These are phyloP conservation scores for Aspergillus campestris DNA, from an alignment of 495 filamentous ascomycete genomes.

Conservation along the genomic window DNA sequence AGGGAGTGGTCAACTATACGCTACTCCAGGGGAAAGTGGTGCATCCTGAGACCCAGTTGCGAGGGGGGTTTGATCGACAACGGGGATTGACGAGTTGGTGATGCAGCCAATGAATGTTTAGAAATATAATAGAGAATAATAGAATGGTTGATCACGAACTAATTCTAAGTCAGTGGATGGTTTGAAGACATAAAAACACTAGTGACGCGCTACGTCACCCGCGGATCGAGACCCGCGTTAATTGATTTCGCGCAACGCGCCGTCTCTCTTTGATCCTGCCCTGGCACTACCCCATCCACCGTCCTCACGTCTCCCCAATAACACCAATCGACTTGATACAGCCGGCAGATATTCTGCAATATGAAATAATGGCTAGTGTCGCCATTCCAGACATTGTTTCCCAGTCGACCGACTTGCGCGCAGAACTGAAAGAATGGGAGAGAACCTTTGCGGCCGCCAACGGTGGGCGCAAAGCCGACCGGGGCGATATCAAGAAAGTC, in stretches of 20 bases:
- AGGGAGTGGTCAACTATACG: conserved; percentile 84
- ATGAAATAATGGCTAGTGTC: conserved; percentile 29
- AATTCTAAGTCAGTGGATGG: background rate
- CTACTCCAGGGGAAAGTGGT: conserved; percentile 88
- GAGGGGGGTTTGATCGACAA: conserved; percentile 80
- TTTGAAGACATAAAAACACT: conserved; percentile 1
- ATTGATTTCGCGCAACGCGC: conserved; percentile 21
- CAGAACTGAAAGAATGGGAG: conserved; percentile 84
- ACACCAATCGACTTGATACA: background rate
- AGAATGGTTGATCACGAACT: background rate
- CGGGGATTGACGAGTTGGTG: conserved; percentile 84
- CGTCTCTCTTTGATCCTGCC: background rate
- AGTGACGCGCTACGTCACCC: conserved; percentile 15
- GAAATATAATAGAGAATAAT: background rate
- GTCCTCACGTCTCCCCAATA: background rate
- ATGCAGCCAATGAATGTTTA: background rate
- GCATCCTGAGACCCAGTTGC: conserved; percentile 72
- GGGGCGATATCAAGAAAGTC: conserved; percentile 81
- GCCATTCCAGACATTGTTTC: conserved; percentile 18
- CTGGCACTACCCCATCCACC: background rate
- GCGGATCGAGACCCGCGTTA: conserved; percentile 14
- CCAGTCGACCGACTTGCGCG: conserved; percentile 42
- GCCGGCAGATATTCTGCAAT: background rate
- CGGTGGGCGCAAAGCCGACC: conserved; percentile 65
- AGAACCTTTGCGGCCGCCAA: conserved; percentile 60